phyloP scores from a whole-genome alignment of 441 rosid genomes.

The Jatropha multifida region DNA sequence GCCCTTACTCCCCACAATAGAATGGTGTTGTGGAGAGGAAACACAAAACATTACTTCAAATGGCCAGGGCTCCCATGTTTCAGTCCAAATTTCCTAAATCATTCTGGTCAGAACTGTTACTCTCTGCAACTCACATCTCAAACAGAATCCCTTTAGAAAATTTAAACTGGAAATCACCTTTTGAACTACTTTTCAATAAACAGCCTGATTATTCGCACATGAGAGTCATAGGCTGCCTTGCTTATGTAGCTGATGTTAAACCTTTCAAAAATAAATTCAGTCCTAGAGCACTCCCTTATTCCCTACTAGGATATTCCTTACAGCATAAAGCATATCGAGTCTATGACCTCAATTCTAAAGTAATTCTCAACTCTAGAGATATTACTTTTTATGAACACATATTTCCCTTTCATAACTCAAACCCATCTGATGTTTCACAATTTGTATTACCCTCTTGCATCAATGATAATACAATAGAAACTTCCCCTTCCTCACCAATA shows the following conservation, averaged over 20 bases:
- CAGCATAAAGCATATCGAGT: background rate
- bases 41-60: background rate
- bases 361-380: background rate
- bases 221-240: background rate
- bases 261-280: background rate
- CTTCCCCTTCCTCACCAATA: background rate
- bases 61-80: background rate
- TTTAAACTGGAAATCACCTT: background rate
- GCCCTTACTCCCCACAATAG: background rate
- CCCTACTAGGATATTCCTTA: background rate
- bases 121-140: background rate
- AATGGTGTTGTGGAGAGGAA: background rate
- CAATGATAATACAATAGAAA: background rate
- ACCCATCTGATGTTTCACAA: background rate
- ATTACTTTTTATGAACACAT: background rate
- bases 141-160: background rate
- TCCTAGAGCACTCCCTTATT: background rate
- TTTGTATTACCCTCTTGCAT: too few species aligned
- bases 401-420: background rate
- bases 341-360: background rate
- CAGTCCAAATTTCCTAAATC: background rate
- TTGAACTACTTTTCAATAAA: background rate
- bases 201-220: background rate
- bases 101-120: background rate
- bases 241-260: background rate